These are phyloP conservation scores for Talaromyces borbonicus DNA, from an alignment of 495 filamentous ascomycete species.

Conservation along the genomic window DNA sequence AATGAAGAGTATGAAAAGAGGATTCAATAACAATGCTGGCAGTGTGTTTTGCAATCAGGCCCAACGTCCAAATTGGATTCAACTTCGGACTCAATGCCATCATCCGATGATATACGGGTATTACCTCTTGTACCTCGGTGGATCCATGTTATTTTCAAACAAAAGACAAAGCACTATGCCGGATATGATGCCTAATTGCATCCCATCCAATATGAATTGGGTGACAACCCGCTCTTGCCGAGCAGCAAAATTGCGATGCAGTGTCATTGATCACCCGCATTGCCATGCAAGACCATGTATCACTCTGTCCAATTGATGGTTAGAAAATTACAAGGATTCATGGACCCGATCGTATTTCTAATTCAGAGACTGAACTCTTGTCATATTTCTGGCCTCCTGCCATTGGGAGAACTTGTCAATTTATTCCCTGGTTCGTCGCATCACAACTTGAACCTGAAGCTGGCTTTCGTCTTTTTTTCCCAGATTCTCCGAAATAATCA, in stretches of 20 bases:
- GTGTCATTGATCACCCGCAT: too few relatives aligned
- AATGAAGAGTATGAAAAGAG: too few relatives aligned
- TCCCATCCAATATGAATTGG: slow-evolving; percentile 3
- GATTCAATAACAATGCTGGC: too few relatives aligned
- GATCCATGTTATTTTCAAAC: slow-evolving; percentile 1
- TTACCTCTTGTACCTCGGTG: background rate
- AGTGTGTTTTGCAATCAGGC: too few relatives aligned
- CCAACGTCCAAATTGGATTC: too few relatives aligned
- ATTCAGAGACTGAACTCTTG: background rate
- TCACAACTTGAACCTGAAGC: background rate
- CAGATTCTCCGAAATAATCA: background rate
- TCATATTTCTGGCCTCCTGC: background rate
- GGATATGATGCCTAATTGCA: slow-evolving; percentile 2
- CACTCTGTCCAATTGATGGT: background rate
- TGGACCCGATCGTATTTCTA: slow-evolving; percentile 1
- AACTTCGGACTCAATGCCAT: too few relatives aligned
- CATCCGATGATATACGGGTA: too few relatives aligned
- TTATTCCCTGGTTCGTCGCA: slow-evolving; percentile 6
- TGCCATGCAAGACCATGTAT: too few relatives aligned
- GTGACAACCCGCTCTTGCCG: slow-evolving; percentile 8
- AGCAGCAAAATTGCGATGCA: background rate
- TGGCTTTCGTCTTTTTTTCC: background rate
- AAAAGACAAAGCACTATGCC: background rate
- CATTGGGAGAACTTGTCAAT: background rate
- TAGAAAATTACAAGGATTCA: background rate